phyloP scores from a whole-genome alignment of 331 rosid genomes.

The Ulmus americana region DNA sequence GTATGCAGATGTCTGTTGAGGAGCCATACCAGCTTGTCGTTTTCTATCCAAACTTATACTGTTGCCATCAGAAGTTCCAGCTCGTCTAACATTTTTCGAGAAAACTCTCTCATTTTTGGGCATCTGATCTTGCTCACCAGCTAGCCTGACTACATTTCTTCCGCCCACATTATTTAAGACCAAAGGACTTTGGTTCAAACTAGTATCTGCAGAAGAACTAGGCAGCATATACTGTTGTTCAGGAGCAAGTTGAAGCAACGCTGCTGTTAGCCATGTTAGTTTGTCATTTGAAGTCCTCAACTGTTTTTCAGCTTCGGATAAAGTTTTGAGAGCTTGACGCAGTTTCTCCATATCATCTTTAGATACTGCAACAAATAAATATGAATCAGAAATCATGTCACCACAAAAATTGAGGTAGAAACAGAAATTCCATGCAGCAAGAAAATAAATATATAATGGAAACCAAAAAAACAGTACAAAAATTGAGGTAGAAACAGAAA shows the following conservation, averaged over 20 bases:
- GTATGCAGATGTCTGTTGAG: conserved; percentile 41
- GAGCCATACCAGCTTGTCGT: conserved; percentile 38
- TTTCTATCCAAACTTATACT: conserved; percentile 45
- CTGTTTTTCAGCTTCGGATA: conserved; percentile 97
- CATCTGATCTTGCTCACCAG: conserved; percentile 43
- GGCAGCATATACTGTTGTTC: conserved; percentile 92
- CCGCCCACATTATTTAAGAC: conserved; percentile 39
- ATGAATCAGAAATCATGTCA: not conserved
- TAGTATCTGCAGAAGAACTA: conserved; percentile 73
- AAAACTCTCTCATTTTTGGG: conserved; percentile 39
- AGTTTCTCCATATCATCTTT: conserved; percentile 98
- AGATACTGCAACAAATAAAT: conserved; percentile 43
- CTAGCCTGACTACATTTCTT: conserved; percentile 38
- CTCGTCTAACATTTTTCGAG: conserved; percentile 43
- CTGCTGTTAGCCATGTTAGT: conserved; percentile 95
- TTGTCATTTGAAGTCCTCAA: conserved; percentile 92
- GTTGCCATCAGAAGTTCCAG: conserved; percentile 47
- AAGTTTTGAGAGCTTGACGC: conserved; percentile 91
- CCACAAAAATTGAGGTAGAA: not conserved
- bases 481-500: conserved; percentile 15
- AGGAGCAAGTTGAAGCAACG: conserved; percentile 97
- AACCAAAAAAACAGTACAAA: not conserved
- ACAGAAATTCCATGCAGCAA: conserved; percentile 15
- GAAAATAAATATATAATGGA: conserved; percentile 7
- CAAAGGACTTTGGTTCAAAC: conserved; percentile 76